A percentile compares a stretch with the other conserved stretches of the same genome.
phyloP scores from a whole-genome alignment of 257 asterid genomes.

The Cordia subcordata region DNA sequence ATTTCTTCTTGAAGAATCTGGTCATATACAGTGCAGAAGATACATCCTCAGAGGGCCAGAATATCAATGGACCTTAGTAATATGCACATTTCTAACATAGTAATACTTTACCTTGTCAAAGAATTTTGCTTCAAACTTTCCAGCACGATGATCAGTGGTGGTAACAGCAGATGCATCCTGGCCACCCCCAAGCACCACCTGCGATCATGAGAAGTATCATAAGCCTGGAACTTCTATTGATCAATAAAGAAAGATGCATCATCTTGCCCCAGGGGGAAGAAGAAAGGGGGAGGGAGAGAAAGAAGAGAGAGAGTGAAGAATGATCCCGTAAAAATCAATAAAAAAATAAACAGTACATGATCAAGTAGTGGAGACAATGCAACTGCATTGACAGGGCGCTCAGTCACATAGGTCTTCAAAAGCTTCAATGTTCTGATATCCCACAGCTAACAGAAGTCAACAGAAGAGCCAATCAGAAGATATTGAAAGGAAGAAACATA shows the following conservation, averaged over 20 bases:
- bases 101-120: conserved; percentile 66
- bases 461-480: conserved; percentile 13
- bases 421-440: conserved; percentile 70
- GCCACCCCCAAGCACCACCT: conserved; percentile 98
- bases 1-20: conserved; percentile 84
- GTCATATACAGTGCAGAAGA: conserved; percentile 5
- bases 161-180: conserved; percentile 90
- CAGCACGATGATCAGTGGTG: conserved; percentile 89
- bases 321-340: background rate
- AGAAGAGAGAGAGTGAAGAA: background rate
- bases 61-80: background rate
- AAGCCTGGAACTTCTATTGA: background rate
- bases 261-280: background rate
- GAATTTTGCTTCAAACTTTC: conserved; percentile 90
- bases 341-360: conserved; percentile 50
- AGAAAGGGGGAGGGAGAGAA: background rate
- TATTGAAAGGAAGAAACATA: background rate
- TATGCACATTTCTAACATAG: background rate
- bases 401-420: conserved; percentile 73
- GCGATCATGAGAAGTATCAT: conserved; percentile 11
- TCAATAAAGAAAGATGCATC: too few species aligned
- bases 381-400: conserved; percentile 87
- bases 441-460: conserved; percentile 65
- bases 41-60: conserved; percentile 8
- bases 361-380: conserved; percentile 87